Evolutionary conservation across 345 rosid genomes (phyloP).

Genomic region (Luvunga scandens): DNA sequence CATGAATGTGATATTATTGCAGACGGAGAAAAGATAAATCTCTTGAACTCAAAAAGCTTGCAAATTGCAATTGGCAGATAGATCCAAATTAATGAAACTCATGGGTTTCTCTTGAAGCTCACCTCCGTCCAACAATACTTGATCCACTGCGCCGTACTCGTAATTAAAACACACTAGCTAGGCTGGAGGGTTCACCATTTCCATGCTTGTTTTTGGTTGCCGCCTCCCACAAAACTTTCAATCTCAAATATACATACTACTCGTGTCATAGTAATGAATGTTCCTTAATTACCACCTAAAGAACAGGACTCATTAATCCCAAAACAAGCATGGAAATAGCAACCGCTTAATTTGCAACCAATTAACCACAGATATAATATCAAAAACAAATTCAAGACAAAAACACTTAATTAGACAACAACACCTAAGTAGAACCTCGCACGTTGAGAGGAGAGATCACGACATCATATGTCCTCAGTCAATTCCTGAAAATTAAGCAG

Average conservation of each 20-base stretch:
- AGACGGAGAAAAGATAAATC: neutral
- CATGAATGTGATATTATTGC: slow-evolving; percentile 11
- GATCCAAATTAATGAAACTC: slow-evolving; percentile 38
- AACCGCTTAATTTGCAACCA: neutral
- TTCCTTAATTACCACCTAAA: neutral
- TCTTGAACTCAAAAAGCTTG: slow-evolving; percentile 6
- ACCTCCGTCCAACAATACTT: neutral
- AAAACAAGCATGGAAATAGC: slow-evolving; percentile 58
- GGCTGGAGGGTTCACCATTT: slow-evolving; percentile 29
- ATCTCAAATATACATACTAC: neutral
- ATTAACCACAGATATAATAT: neutral
- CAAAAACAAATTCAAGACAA: neutral
- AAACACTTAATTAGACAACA: neutral
- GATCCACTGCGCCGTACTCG: neutral
- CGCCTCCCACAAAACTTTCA: neutral
- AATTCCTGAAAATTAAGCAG: too few species aligned
- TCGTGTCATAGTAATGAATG: too few species aligned
- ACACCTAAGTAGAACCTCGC: neutral
- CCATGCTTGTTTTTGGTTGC: slow-evolving; percentile 50
- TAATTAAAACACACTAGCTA: neutral
- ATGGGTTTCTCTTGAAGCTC: slow-evolving; percentile 42
- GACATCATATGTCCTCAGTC: too few species aligned
- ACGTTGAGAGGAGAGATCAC: too few species aligned
- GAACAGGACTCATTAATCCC: neutral
- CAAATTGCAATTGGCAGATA: neutral